Percentiles rank a stretch among this genome's conserved stretches.
Evolutionary conservation across 2,329 filamentous ascomycete species (phyloP).

Genomic region (Xylaria sp.): DNA sequence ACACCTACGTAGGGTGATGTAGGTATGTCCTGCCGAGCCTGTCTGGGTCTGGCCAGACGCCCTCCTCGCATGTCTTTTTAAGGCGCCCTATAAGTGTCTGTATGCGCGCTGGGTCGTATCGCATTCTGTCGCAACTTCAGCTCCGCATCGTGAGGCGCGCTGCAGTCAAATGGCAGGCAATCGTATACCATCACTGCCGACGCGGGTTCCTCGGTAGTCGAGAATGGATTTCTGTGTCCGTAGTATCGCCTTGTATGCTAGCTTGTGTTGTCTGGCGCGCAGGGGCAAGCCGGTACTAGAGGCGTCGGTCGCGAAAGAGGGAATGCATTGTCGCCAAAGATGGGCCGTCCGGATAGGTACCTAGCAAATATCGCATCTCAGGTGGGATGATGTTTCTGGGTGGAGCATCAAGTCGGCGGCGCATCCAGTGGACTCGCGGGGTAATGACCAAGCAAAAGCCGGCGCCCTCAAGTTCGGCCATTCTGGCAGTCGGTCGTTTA

Average conservation of each 20-base stretch:
- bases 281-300: not conserved
- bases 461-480: not conserved
- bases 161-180: not conserved
- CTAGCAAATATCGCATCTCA: not conserved
- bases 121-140: not conserved
- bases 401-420: not conserved
- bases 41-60: no score
- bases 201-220: not conserved
- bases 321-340: not conserved
- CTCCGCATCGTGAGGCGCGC: not conserved
- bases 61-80: not conserved
- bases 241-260: not conserved
- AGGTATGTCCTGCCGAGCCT: slow-evolving; percentile 2
- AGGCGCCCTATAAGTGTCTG: not conserved
- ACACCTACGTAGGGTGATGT: no score
- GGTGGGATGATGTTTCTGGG: not conserved
- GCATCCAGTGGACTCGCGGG: not conserved
- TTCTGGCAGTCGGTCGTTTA: not conserved
- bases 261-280: not conserved
- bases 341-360: not conserved
- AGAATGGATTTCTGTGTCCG: not conserved
- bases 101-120: not conserved
- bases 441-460: not conserved
- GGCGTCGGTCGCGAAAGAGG: not conserved
- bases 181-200: not conserved